Evolutionary conservation across 1,284 basidiomycete genomes (phyloP), one percentile per base, ranked within the genome.

Genomic region (Sparassis latifolia): DNA sequence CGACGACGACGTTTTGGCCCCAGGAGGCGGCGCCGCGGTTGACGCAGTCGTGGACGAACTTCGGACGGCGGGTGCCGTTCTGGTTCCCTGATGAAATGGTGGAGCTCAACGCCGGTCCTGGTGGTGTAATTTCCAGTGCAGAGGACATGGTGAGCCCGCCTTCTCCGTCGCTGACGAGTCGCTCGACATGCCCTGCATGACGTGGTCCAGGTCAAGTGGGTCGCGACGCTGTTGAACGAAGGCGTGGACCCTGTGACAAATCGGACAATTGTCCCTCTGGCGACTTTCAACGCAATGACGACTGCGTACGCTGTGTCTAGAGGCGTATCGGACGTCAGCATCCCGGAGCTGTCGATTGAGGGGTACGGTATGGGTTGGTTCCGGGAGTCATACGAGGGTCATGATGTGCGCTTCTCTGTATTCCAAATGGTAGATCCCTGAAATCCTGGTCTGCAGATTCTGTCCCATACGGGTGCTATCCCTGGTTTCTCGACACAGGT

Each of bases 401-500:
- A 61, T n/a, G 60, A 66, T 27, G 64, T 64, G 7, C 9, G 54
- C 47, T 42, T 48, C 43, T 38, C 5, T 4, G n/a, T 10, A 3
- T 39, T 20, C 29, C 40, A 6, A 9, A 9, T 5, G 28, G 40
- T 42, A 6, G 6, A 6, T 27, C 9, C 6, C 27, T 9, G 28
- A 10, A 42, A 6, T 10, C 40, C 20, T 42, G 27, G 10, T 6
- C 10, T 12, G 54, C 28, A 66, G 63, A 41, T 64, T 12, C 35
- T 66, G 6, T 39, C 31, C 5, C 64, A 66, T 42, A 47, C 33
- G 0, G 64, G 63, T 4, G 56, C 46, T 0, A 51, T 63, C 2
- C 54, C 57, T 3, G 76, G 75, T 0, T 74, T 70, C 57, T 68
- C 70, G 33, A 70, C 68, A 0, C 61, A 68, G 35, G 66, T 74